Evolutionary conservation across 331 rosid species (phyloP).

Genomic region (Stylosanthes scabra): DNA sequence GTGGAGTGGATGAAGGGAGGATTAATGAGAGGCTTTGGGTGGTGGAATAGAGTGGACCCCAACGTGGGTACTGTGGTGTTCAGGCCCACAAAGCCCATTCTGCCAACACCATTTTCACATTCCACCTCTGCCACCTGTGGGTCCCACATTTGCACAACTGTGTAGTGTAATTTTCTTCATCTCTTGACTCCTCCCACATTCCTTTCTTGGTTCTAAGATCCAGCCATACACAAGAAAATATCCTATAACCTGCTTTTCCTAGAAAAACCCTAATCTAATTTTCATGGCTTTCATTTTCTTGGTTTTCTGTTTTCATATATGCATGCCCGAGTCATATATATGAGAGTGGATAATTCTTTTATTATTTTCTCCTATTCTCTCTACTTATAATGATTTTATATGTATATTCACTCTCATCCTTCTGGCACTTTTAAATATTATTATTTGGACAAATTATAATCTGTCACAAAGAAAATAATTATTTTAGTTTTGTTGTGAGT

Average conservation of each 20-base stretch:
- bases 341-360: too few species aligned
- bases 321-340: too few species aligned
- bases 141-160: conserved; percentile 33
- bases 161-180: background rate
- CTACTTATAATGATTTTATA: too few species aligned
- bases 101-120: conserved; percentile 42
- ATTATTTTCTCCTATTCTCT: too few species aligned
- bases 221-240: conserved; percentile 7
- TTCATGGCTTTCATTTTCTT: background rate
- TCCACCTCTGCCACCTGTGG: conserved; percentile 36
- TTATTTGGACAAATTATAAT: too few species aligned
- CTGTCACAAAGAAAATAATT: too few species aligned
- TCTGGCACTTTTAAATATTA: too few species aligned
- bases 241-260: background rate
- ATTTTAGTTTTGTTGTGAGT: too few species aligned
- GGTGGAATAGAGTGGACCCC: conserved; percentile 24
- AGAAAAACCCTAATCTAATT: background rate
- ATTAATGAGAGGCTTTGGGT: conserved; percentile 18
- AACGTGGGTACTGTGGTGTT: conserved; percentile 40
- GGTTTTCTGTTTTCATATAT: background rate
- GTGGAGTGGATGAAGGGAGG: conserved; percentile 46
- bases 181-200: conserved; percentile 23
- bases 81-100: conserved; percentile 63
- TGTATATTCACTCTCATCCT: too few species aligned
- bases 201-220: conserved; percentile 9